phyloP scores from a whole-genome alignment of 2,329 filamentous ascomycete genomes.

The Penicillium paneum region DNA sequence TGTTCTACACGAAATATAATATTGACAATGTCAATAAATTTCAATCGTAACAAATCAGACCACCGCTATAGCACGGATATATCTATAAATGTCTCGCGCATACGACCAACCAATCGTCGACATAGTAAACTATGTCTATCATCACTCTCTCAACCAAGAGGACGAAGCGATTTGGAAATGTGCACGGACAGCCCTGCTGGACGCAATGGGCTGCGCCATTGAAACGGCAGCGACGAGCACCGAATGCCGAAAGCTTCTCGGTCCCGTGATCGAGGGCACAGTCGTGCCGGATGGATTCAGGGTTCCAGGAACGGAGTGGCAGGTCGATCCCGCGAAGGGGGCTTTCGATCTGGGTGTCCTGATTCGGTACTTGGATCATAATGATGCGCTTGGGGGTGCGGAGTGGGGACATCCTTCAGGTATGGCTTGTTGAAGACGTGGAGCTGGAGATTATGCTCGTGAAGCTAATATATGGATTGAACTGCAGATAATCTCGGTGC shows the following conservation, averaged over 20 bases:
- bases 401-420: constrained; percentile 46
- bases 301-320: constrained; percentile 38
- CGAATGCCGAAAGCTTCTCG: constrained; percentile 19
- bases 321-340: constrained; percentile 39
- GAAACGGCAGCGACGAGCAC: constrained; percentile 22
- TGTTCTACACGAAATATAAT: background rate
- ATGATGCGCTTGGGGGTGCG: constrained; percentile 40
- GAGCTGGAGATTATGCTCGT: background rate
- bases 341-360: constrained; percentile 40
- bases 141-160: constrained; percentile 12
- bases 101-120: constrained; percentile 38
- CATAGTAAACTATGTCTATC: constrained; percentile 24
- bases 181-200: constrained; percentile 24
- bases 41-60: background rate
- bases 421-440: constrained; percentile 7
- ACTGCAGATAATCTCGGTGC: constrained; percentile 40
- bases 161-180: constrained; percentile 19
- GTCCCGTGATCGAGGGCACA: constrained; percentile 15
- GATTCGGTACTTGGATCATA: constrained; percentile 45
- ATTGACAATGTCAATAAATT: background rate
- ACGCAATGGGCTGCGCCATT: constrained; percentile 27
- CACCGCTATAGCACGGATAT: background rate
- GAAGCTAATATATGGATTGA: background rate
- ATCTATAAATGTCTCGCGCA: constrained; percentile 27
- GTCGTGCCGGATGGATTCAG: constrained; percentile 33